Evolutionary conservation across 2,329 filamentous ascomycete species (phyloP).

Genomic region (Fusarium coicis): DNA sequence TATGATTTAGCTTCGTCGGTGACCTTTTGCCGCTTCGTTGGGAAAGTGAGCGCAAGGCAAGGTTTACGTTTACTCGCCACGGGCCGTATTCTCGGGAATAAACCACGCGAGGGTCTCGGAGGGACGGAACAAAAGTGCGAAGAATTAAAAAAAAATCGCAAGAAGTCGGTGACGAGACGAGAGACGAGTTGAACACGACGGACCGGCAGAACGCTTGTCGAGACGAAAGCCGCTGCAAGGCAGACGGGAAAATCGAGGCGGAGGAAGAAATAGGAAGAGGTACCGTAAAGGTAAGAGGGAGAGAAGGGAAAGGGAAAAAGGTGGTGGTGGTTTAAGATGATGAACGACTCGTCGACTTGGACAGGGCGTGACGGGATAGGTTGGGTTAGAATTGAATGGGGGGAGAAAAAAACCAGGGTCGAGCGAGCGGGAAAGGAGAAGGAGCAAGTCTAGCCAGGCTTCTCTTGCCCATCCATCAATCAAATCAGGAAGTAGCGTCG

Average conservation of each 20-base stretch:
- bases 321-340: constrained; percentile 38
- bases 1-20: constrained; percentile 25
- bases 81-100: constrained; percentile 40
- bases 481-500: constrained; percentile 45
- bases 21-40: constrained; percentile 33
- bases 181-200: constrained; percentile 12
- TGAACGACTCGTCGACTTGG: constrained; percentile 41
- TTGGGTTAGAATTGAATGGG: constrained; percentile 33
- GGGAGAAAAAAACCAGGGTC: constrained; percentile 43
- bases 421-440: constrained; percentile 45
- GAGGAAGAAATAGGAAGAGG: constrained; percentile 28
- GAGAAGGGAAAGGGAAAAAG: constrained; percentile 21
- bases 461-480: constrained; percentile 17
- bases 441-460: constrained; percentile 33
- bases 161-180: constrained; percentile 30
- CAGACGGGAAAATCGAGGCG: constrained; percentile 36
- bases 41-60: constrained; percentile 37
- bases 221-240: constrained; percentile 37
- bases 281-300: constrained; percentile 25
- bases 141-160: constrained; percentile 32
- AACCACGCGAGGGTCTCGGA: constrained; percentile 44
- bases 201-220: constrained; percentile 34
- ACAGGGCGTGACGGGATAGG: constrained; percentile 37
- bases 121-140: constrained; percentile 40
- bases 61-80: constrained; percentile 29